These are phyloP conservation scores for Colletotrichum plurivorum DNA, from an alignment of 2,329 filamentous ascomycete species.

Conservation along the genomic window DNA sequence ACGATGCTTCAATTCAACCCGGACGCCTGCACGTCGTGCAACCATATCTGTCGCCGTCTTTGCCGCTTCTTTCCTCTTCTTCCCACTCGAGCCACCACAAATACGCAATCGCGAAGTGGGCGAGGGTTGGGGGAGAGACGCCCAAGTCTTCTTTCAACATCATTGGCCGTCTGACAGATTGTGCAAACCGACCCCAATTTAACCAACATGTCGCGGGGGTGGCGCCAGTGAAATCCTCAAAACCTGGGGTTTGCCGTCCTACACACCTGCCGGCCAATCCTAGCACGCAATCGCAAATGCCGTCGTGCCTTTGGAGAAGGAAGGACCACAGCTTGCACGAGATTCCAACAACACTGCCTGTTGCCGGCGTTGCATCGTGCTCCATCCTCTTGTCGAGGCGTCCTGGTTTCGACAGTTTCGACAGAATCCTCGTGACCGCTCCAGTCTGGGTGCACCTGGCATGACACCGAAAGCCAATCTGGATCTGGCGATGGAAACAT, in stretches of 20 bases:
- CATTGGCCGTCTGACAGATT: conserved; percentile 24
- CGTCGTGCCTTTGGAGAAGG: not conserved
- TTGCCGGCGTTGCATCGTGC: conserved; percentile 5
- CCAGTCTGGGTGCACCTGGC: conserved; percentile 32
- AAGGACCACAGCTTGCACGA: not conserved
- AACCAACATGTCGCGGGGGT: conserved; percentile 25
- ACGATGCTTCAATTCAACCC: not conserved
- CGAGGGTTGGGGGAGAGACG: conserved; percentile 29
- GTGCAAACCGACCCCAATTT: conserved; percentile 21
- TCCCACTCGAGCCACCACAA: conserved; percentile 18
- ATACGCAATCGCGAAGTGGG: conserved; percentile 23
- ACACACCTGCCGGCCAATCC: conserved; percentile 13
- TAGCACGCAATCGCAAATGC: conserved; percentile 9
- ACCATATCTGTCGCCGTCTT: not conserved
- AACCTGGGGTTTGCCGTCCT: conserved; percentile 29
- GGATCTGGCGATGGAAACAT: conserved; percentile 30
- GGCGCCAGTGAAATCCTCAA: conserved; percentile 22
- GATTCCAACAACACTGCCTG: not conserved
- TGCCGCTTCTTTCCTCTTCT: conserved; percentile 13
- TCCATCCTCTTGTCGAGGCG: conserved; percentile 9
- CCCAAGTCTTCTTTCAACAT: conserved; percentile 3
- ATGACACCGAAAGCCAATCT: conserved; percentile 30
- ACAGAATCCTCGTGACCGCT: conserved; percentile 32
- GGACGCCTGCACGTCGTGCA: conserved; percentile 5
- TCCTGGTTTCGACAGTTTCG: conserved; percentile 32